Evolutionary conservation across 352 stramenopile species (phyloP), one percentile per base, ranked within the genome.

Genomic region (Pythium scleroteichum): DNA sequence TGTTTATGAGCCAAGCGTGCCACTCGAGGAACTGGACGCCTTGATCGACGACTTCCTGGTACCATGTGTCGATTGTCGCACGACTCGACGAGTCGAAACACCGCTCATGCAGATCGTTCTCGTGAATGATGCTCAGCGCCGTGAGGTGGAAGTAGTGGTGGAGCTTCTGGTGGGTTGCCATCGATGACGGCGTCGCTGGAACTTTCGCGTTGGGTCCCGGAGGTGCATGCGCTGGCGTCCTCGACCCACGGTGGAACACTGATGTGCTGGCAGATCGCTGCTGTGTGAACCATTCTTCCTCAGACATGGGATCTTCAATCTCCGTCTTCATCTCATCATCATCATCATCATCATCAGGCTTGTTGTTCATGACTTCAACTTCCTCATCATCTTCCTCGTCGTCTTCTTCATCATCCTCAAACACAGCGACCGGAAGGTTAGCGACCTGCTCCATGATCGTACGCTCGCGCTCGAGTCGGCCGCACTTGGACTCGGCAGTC

Each of bases 81-180:
- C 86, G 82, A 50, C 83, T 94, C 1, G 86, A 95, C 19, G 84
- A 90, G 58, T 75, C 72, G 52, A 94, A 91, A 57, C 79, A 92
- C 29, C 76, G 71, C 47, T 94, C 85, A 50, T 90, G 80, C 42
- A 92, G 72, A 52, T 83, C 74, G 71, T 93, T 92, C 59, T 95
- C 84, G 64, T 94, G 79, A 45, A 95, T 92, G 54, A 95, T 94
- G 53, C 86, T 93, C 29, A 88, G 71, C 20, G 86, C 86, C 4
- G 86, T 92, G 47, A 95, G 59, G 48, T 95, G 84, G 74, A 95
- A 95, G 53, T 92, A 95, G 67, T 92, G 84, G 27, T 95, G 79
- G 22, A 95, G 70, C 58, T 93, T 93, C 56, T 88, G 85, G 65
- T 92, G 82, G 8, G 81, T 91, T 46, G 85, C 82, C 23, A 86